Base-by-base conservation (phyloP, 192 early-diverging fungal species). In the Coemansia sp. region DNA sequence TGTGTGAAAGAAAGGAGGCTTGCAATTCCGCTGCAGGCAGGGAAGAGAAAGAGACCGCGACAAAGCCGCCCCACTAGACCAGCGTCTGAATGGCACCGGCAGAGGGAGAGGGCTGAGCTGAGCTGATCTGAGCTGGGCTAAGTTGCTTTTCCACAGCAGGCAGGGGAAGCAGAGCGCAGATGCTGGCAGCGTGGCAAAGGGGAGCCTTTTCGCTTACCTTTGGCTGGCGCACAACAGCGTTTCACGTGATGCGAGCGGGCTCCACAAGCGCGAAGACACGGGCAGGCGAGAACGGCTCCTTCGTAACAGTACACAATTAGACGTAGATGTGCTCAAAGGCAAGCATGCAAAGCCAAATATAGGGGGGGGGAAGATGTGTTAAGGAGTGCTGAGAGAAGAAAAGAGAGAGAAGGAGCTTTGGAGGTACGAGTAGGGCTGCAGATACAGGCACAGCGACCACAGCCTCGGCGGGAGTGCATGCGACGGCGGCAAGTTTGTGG, bases 1-100 rank as follows among this genome's bases (percentile, higher is more conserved):
- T 22, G 13, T 37, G 37, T 14, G 14, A 56, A 59, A 41, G 38
- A 59, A 59, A 59, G 57, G 57, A 59, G 57, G 57, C 57, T 59
- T 59, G 57, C 57, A 59, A 59, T 59, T 7, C 57, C 39, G 39
- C n/a, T 53, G 17, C 20, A 22, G n/a, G 7, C 51, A 53, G 8
- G n/a, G 46, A 11, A 48, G 46, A 48, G 32, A 32, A 32, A 32
- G 32, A 32, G 32, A 32, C 32, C 32, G 32, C 2, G 32, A 32
- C 32, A 32, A 32, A 32, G 32, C 32, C 32, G 32, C 32, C 32
- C 32, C 32, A 4, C 1, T 32, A 32, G 32, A 32, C 32, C 32
- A 32, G 32, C 32, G 4, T 32, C 32, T 32, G 32, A 32, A 32
- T 32, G 32, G 1, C 32, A 32, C 32, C 1, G 4, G 32, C 32